phyloP scores from a whole-genome alignment of 2,329 filamentous ascomycete genomes.

The Hypoxylon sp. region DNA sequence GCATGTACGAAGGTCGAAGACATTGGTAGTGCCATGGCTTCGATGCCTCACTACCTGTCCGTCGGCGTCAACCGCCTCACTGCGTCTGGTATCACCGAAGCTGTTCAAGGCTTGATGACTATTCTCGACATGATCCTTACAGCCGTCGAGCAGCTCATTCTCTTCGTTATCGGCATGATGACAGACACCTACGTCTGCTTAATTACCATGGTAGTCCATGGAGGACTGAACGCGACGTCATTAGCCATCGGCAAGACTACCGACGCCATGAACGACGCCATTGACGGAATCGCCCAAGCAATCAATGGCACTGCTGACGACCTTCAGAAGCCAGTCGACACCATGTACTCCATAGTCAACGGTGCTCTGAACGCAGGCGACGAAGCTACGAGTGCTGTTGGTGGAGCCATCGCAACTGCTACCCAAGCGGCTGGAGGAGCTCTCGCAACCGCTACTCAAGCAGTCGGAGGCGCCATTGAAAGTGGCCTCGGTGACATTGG shows the following conservation, averaged over 20 bases:
- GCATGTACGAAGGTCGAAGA: slow-evolving; percentile 94
- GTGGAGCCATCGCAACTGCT: slow-evolving; percentile 50
- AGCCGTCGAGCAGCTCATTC: slow-evolving; percentile 85
- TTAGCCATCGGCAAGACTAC: slow-evolving; percentile 57
- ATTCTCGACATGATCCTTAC: slow-evolving; percentile 84
- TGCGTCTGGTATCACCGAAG: slow-evolving; percentile 81
- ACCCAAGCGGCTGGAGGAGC: slow-evolving; percentile 63
- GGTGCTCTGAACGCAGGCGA: slow-evolving; percentile 33
- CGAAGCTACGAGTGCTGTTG: slow-evolving; percentile 35
- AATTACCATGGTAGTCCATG: slow-evolving; percentile 84
- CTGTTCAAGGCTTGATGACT: slow-evolving; percentile 82
- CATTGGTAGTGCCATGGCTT: slow-evolving; percentile 94
- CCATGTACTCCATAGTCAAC: slow-evolving; percentile 62
- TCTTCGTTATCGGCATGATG: slow-evolving; percentile 93
- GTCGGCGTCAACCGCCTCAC: slow-evolving; percentile 88
- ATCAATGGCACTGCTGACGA: slow-evolving; percentile 64
- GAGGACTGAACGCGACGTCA: slow-evolving; percentile 77
- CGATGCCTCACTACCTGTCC: slow-evolving; percentile 96
- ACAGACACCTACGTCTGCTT: slow-evolving; percentile 92
- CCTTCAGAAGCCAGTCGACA: slow-evolving; percentile 68
- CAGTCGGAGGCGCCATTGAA: slow-evolving; percentile 59
- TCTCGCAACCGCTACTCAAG: slow-evolving; percentile 59
- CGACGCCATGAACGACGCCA: slow-evolving; percentile 65
- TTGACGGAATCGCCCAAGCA: slow-evolving; percentile 55
- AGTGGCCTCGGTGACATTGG: slow-evolving; percentile 63